These are phyloP conservation scores for Metschnikowia hibisci DNA, from an alignment of 805 yeast species.

Conservation along the genomic window DNA sequence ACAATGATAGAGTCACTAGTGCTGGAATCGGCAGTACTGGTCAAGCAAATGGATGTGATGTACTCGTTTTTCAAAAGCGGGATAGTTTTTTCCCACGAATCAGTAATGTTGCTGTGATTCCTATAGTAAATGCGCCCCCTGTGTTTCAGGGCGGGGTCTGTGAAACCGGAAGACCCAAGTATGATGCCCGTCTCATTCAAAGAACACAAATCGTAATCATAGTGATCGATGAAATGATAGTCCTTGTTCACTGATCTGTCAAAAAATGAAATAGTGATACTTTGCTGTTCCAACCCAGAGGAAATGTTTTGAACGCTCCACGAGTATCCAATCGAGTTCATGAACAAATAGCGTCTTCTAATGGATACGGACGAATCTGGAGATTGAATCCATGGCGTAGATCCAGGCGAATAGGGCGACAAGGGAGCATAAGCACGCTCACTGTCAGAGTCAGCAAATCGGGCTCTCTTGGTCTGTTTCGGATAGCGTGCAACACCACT, in stretches of 20 bases:
- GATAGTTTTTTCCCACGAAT: slow-evolving; percentile 67
- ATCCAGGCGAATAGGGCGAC: slow-evolving; percentile 78
- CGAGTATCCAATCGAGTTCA: slow-evolving; percentile 76
- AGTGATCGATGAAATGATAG: slow-evolving; percentile 78
- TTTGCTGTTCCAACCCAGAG: slow-evolving; percentile 37
- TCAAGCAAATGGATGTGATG: slow-evolving; percentile 66
- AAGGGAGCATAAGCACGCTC: slow-evolving; percentile 22
- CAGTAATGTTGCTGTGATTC: slow-evolving; percentile 59
- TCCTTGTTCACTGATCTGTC: slow-evolving; percentile 73
- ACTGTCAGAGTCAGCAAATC: not conserved
- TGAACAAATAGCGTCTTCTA: slow-evolving; percentile 67
- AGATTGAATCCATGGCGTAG: slow-evolving; percentile 66
- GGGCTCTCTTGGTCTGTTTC: slow-evolving; percentile 10
- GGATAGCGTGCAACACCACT: slow-evolving; percentile 12
- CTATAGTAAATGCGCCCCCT: slow-evolving; percentile 56
- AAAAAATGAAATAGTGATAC: slow-evolving; percentile 84
- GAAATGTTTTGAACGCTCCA: slow-evolving; percentile 57
- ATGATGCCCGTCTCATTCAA: slow-evolving; percentile 64
- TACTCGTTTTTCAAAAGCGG: slow-evolving; percentile 55
- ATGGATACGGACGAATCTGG: slow-evolving; percentile 29
- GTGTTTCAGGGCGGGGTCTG: slow-evolving; percentile 7
- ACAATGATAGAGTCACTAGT: slow-evolving; percentile 46
- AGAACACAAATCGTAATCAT: slow-evolving; percentile 70
- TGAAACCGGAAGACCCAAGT: slow-evolving; percentile 43
- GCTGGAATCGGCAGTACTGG: slow-evolving; percentile 19